phyloP scores from a whole-genome alignment of 345 rosid genomes.

The Populus deltoides region DNA sequence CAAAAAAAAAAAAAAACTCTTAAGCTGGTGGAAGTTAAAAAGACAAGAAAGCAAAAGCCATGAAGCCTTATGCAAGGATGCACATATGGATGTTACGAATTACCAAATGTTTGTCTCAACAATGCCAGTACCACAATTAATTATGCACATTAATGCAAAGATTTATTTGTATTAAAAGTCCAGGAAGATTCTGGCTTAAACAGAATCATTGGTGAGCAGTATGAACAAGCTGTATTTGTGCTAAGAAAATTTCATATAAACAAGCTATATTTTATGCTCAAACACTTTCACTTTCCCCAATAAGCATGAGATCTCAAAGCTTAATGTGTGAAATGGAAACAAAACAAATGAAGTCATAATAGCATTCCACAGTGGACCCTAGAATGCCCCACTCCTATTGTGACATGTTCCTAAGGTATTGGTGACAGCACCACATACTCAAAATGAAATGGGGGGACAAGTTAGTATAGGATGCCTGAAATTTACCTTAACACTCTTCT shows the following conservation, averaged over 20 bases:
- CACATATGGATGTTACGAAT: neutral
- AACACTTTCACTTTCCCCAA: neutral
- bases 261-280: neutral
- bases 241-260: neutral
- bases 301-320: neutral
- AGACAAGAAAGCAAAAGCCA: neutral
- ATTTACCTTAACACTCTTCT: slow-evolving; percentile 84
- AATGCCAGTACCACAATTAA: neutral
- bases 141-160: neutral
- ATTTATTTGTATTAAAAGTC: neutral
- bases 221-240: neutral
- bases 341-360: neutral
- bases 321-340: neutral
- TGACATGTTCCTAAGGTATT: neutral
- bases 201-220: neutral
- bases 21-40: neutral
- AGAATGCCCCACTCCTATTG: neutral
- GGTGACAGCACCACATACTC: neutral
- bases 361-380: neutral
- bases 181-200: neutral
- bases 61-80: neutral
- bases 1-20: neutral
- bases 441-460: neutral
- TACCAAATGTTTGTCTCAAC: neutral
- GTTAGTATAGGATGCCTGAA: slow-evolving; percentile 3